These are phyloP conservation scores for Phytopythium kandeliae DNA, from an alignment of 352 stramenopile genomes.

Conservation along the genomic window DNA sequence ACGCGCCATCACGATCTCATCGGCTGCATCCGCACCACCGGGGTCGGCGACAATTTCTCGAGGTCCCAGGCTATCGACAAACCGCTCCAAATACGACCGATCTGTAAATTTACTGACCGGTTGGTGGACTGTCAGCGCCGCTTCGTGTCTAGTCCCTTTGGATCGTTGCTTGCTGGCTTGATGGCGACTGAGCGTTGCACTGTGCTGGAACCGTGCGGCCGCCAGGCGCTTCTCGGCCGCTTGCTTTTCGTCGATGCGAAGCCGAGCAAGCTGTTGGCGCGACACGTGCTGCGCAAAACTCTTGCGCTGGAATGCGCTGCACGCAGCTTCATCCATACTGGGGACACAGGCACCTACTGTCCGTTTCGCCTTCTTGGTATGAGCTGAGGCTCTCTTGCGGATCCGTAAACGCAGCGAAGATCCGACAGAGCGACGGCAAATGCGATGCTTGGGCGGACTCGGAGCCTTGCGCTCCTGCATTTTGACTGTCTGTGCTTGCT, in stretches of 20 bases:
- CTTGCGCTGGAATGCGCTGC: slow-evolving; percentile 45
- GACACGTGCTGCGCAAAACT: slow-evolving; percentile 53
- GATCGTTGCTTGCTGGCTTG: slow-evolving; percentile 4
- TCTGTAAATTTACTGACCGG: neutral
- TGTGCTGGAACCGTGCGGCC: slow-evolving; percentile 17
- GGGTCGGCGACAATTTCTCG: neutral
- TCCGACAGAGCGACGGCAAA: neutral
- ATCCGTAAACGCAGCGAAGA: neutral
- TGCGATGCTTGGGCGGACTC: neutral
- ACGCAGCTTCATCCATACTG: slow-evolving; percentile 8
- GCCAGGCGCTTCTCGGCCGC: slow-evolving; percentile 15
- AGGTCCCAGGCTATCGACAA: slow-evolving; percentile 7
- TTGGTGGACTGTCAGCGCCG: neutral
- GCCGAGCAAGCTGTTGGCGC: slow-evolving; percentile 38
- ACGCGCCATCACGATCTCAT: slow-evolving; percentile 1
- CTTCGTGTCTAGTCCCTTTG: neutral
- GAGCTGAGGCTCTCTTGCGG: neutral
- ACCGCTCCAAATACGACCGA: slow-evolving; percentile 23
- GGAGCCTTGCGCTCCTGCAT: neutral
- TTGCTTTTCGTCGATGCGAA: slow-evolving; percentile 15
- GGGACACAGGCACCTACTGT: no score
- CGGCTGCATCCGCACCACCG: no score
- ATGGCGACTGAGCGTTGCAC: neutral
- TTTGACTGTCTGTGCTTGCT: neutral
- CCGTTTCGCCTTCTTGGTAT: neutral